Conservation (phyloP, 495 filamentous ascomycete genomes). For the Aspergillus nanangensis region DNA sequence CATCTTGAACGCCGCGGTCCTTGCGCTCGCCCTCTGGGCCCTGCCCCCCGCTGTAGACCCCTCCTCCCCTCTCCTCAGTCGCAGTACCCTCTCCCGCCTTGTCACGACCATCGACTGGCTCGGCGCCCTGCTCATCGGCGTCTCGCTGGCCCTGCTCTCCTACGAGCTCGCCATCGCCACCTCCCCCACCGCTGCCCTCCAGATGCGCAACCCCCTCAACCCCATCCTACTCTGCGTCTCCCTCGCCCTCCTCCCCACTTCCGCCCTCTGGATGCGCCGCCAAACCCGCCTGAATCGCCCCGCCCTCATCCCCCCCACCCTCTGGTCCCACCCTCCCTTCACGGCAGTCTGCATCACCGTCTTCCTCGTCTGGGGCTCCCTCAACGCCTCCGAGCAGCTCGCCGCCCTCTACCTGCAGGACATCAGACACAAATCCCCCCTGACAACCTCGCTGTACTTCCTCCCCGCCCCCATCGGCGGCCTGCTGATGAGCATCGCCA, state of each 20-base stretch:
- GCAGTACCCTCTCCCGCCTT: constrained; percentile 10
- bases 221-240: constrained; percentile 25
- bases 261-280: constrained; percentile 34
- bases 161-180: constrained; percentile 34
- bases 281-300: constrained; percentile 23
- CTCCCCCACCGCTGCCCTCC: constrained; percentile 5
- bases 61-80: not conserved
- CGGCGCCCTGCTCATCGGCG: constrained; percentile 32
- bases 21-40: constrained; percentile 29
- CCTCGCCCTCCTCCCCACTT: constrained; percentile 27
- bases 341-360: constrained; percentile 40
- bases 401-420: constrained; percentile 22
- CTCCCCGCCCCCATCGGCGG: constrained; percentile 43
- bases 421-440: constrained; percentile 19
- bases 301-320: constrained; percentile 40
- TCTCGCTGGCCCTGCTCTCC: constrained; percentile 32
- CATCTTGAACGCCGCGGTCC: constrained; percentile 28
- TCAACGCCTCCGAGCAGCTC: constrained; percentile 37
- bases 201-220: constrained; percentile 22
- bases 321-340: constrained; percentile 40
- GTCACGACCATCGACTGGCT: constrained; percentile 44
- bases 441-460: constrained; percentile 42
- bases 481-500: constrained; percentile 37
- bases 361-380: constrained; percentile 28
- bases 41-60: constrained; percentile 17